Conservation (phyloP, 495 filamentous ascomycete genomes). For the Penicillium maclennaniae region DNA sequence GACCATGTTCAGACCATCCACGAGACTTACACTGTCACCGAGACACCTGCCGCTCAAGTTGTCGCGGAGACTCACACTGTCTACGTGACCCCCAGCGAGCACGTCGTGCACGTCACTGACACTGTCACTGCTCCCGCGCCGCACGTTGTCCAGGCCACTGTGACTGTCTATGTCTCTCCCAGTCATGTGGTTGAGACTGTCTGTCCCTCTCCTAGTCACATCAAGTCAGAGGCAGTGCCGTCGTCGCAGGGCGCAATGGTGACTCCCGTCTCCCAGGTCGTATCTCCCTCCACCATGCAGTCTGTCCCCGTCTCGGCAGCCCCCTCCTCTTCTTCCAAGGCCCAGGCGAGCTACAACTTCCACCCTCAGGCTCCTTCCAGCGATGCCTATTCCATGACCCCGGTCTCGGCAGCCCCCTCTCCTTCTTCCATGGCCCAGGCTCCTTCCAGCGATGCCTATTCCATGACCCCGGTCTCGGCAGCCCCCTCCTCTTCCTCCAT, state of each 20-base stretch:
- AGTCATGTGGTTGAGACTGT: not conserved
- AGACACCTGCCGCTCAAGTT: constrained; percentile 22
- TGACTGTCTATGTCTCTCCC: not conserved
- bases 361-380: constrained; percentile 11
- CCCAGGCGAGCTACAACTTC: constrained; percentile 9
- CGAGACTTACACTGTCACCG: constrained; percentile 28
- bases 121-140: constrained; percentile 2
- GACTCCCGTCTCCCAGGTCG: constrained; percentile 3
- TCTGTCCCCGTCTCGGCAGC: not conserved
- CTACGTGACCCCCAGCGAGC: not conserved
- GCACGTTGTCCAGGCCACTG: not conserved
- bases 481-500: constrained; percentile 8
- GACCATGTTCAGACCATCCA: constrained; percentile 12
- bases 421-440: constrained; percentile 4
- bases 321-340: constrained; percentile 6
- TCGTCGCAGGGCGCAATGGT: constrained; percentile 5
- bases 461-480: constrained; percentile 33
- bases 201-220: too few species aligned
- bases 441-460: constrained; percentile 15
- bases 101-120: not conserved
- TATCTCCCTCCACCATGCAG: constrained; percentile 2
- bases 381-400: constrained; percentile 25
- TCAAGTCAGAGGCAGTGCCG: constrained; percentile 9
- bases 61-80: constrained; percentile 9
- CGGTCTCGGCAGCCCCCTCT: constrained; percentile 23